These are phyloP conservation scores for Mycena latifolia DNA, from an alignment of 768 basidiomycete genomes.

Conservation along the genomic window DNA sequence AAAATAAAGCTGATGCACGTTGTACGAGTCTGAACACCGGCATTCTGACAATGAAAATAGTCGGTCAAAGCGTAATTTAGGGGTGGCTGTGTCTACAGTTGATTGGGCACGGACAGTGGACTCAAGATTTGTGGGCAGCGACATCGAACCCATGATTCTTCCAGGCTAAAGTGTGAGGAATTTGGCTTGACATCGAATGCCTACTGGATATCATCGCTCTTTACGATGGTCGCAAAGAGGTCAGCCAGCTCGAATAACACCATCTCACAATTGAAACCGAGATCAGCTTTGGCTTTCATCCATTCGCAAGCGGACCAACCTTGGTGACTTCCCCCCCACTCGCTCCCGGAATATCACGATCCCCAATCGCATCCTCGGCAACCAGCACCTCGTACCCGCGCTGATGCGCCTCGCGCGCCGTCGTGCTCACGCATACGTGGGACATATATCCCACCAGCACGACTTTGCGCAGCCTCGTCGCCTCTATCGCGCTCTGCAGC, in stretches of 20 bases:
- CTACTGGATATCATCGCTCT: constrained; percentile 21
- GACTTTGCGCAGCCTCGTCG: constrained; percentile 18
- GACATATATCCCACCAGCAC: constrained; percentile 28
- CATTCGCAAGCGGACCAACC: background rate
- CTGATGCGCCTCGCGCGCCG: constrained; percentile 24
- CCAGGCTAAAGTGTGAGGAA: too few relatives aligned
- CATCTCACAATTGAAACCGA: background rate
- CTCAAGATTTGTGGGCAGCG: too few relatives aligned
- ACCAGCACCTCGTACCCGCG: constrained; percentile 19
- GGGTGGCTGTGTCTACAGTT: too few relatives aligned
- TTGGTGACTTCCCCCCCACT: constrained; percentile 11
- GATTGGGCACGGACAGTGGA: too few relatives aligned
- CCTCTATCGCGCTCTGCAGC: constrained; percentile 5
- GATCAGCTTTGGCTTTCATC: background rate
- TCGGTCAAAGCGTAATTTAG: too few relatives aligned
- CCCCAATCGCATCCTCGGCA: constrained; percentile 21
- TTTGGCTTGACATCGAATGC: too few relatives aligned
- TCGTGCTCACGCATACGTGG: constrained; percentile 32
- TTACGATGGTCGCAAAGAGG: constrained; percentile 16
- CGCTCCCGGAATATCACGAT: constrained; percentile 26
- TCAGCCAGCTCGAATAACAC: constrained; percentile 22
- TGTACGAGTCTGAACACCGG: too few relatives aligned
- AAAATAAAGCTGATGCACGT: too few relatives aligned
- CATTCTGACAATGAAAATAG: too few relatives aligned
- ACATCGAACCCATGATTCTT: too few relatives aligned